phyloP scores from a whole-genome alignment of 768 basidiomycete genomes.

The Suillus luteus region DNA sequence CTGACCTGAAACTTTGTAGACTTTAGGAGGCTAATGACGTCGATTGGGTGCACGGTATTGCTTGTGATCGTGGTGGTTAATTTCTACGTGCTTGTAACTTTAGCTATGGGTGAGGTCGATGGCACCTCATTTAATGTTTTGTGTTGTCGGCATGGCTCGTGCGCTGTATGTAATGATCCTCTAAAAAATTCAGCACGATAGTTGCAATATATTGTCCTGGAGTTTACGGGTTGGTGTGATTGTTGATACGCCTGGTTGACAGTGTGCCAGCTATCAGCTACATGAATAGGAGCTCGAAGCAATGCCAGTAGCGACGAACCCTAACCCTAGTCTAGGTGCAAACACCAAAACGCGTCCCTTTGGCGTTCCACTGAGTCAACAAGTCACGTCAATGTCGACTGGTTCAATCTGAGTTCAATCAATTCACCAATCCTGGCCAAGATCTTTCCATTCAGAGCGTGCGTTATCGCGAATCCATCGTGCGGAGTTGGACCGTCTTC shows the following conservation, averaged over 20 bases:
- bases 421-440: constrained; percentile 13
- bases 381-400: neutral
- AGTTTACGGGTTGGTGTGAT: neutral
- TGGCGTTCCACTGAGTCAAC: neutral
- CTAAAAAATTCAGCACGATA: neutral
- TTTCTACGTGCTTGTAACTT: too few species aligned
- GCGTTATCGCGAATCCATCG: constrained; percentile 5
- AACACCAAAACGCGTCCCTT: neutral
- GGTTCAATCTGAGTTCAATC: constrained; percentile 7
- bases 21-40: constrained; percentile 54
- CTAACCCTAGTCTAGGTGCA: constrained; percentile 7
- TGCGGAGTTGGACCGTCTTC: neutral
- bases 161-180: neutral
- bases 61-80: constrained; percentile 71
- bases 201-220: neutral
- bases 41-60: constrained; percentile 58
- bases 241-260: neutral
- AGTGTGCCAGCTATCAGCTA: neutral
- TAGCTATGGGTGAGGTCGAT: constrained; percentile 32
- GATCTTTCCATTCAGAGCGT: constrained; percentile 5
- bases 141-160: neutral
- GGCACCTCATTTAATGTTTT: neutral
- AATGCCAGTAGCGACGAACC: neutral
- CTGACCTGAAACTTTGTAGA: constrained; percentile 43
- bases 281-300: neutral